phyloP scores from a whole-genome alignment of 306 rosid genomes.

The Castanospermum australe region DNA sequence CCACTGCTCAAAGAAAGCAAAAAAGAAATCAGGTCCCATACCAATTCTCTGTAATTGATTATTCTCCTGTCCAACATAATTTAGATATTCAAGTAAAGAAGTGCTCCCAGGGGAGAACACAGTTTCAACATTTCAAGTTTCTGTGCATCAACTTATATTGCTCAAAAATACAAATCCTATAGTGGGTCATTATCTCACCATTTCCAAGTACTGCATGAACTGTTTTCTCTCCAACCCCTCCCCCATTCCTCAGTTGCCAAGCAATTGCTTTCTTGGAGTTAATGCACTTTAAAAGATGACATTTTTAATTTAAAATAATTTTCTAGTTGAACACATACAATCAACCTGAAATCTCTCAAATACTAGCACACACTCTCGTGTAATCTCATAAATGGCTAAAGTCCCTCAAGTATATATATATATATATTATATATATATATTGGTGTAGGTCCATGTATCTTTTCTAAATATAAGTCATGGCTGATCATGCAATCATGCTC shows the following conservation, averaged over 20 bases:
- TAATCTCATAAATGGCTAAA: not conserved
- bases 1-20: constrained; percentile 48
- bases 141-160: not conserved
- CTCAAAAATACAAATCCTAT: not conserved
- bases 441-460: too few species aligned
- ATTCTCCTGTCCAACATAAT: not conserved
- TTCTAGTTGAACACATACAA: not conserved
- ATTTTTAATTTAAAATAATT: not conserved
- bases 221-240: too few species aligned
- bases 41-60: not conserved
- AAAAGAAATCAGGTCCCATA: not conserved
- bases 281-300: not conserved
- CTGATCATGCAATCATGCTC: not conserved
- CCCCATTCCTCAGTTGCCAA: too few species aligned
- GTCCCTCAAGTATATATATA: not conserved
- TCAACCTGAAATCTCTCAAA: not conserved
- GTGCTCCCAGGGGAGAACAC: not conserved
- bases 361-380: not conserved
- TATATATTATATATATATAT: too few species aligned
- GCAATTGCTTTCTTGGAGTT: not conserved
- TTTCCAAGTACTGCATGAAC: not conserved
- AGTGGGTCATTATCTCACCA: not conserved
- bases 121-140: not conserved
- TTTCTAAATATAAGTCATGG: not conserved
- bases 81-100: not conserved